Evolutionary conservation across 2,329 filamentous ascomycete genomes (phyloP), one percentile per base, ranked within the genome.

Genomic region (Gremmenia infestans): DNA sequence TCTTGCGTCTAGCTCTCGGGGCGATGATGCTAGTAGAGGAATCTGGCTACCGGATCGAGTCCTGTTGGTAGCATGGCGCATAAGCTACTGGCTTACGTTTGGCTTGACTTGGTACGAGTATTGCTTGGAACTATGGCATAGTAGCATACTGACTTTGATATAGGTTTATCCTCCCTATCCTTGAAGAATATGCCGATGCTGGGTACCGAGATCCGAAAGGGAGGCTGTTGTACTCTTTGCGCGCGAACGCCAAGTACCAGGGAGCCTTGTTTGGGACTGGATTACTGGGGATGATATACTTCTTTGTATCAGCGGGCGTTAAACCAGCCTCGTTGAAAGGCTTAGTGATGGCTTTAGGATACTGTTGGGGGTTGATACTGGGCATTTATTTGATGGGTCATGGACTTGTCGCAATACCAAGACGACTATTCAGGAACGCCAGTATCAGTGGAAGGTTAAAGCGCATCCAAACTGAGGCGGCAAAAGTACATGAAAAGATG

Each of bases 311-410:
- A 36, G 90, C 90, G 68, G 88, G 89, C 1, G 85, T 91, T 64
- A 81, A 85, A 25, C 81, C 87, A 57, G 78, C 77, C 2, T 87
- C 86, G 0, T 79, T 97, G 64, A 96, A 96, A 74, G 86, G 83
- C 37, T 77, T 95, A 42, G 80, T 96, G 61, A 96, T 99, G 89
- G 93, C 94, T 14, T 77, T 97, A 57, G 89, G 93, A 39, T 99
- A 99, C 72, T 90, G 91, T 58, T 97, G 92, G 88, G 91, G 92
- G 65, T 75, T 99, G 65, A 79, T 93, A 4, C 79, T 97, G 52
- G 94, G 92, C 47, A 96, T 99, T 60, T 97, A 96, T 68, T 79
- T 99, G 42, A 97, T 99, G 93, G 94, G 94, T 6, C 94, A 99
- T 72, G 94, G 94, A 7, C 78, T 99, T 25, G 94, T 99, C 35